Base-by-base conservation (phyloP, 169 alveolate genomes). In the Plasmodium chabaudi region DNA sequence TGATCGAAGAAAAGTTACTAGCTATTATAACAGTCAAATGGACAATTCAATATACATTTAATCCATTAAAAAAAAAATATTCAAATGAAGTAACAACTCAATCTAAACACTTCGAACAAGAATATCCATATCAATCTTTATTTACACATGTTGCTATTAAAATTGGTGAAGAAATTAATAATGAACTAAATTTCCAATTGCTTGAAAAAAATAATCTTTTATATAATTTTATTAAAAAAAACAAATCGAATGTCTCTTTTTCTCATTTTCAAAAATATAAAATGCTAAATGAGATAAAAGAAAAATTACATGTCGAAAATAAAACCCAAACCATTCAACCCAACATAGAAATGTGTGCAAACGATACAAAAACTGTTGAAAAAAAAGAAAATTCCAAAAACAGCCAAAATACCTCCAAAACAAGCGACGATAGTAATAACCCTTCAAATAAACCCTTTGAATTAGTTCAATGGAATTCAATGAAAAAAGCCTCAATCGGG, bases 91-190 rank as follows among this genome's bases (percentile, higher is more conserved):
- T 92, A 39, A 72, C 90, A 84, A 57, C 90, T 0, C 90, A 88
- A 87, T 61, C 92, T 49, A 67, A 93, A 88, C 5, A 90, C 79
- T 55, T 69, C 70, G 90, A 72, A 77, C 89, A 82, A 19, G 60
- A 79, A 49, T 60, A 72, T 15, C 71, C 94, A 1, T 92, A 93
- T 73, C 96, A 93, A 79, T 92, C 93, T 1, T 88, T 93, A 2
- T 88, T 93, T 12, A 91, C 95, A 1, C 94, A 93, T 67, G 77
- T 93, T 23, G 95, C 96, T 21, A 87, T 93, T 4, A 90, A 91
- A 12, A 87, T 93, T 59, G 96, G 96, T 19, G 95, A 93, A n/a
- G 96, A 93, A 69, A 57, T 93, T 5, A 89, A 91, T 47, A 90
- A 91, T 23, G 73, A 92, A 86, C n/a, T 86, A 53, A 84, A 84